phyloP scores from a whole-genome alignment of 352 stramenopile species.

The Peronosclerospora sorghi region DNA sequence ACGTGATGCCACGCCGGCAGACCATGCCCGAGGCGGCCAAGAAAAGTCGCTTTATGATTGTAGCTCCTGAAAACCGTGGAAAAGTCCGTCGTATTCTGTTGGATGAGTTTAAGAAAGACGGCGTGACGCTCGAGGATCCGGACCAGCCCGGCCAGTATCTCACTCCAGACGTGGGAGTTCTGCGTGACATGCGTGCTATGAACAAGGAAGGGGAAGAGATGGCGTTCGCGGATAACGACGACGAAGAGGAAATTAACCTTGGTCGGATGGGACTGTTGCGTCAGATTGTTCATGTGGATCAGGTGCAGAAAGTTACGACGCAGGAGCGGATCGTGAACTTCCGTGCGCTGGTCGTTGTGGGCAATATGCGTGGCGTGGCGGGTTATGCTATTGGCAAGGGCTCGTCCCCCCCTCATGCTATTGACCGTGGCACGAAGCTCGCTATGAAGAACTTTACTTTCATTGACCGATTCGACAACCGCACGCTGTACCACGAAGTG shows the following conservation, averaged over 20 bases:
- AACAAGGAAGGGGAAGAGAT: slow-evolving; percentile 65
- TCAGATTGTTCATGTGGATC: slow-evolving; percentile 77
- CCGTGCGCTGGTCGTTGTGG: slow-evolving; percentile 88
- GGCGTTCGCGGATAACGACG: slow-evolving; percentile 50
- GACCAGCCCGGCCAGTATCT: slow-evolving; percentile 35
- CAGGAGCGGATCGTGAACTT: slow-evolving; percentile 89
- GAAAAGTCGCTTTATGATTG: slow-evolving; percentile 66
- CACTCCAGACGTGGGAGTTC: slow-evolving; percentile 42
- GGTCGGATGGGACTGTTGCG: slow-evolving; percentile 54
- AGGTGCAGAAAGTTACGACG: slow-evolving; percentile 83
- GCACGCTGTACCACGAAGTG: slow-evolving; percentile 87
- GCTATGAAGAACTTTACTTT: slow-evolving; percentile 92
- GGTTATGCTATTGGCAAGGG: slow-evolving; percentile 91
- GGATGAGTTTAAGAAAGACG: slow-evolving; percentile 71
- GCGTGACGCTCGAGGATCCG: slow-evolving; percentile 46
- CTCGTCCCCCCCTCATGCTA: slow-evolving; percentile 77
- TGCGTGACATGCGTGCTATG: slow-evolving; percentile 57
- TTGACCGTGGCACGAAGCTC: slow-evolving; percentile 81
- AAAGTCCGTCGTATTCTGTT: slow-evolving; percentile 67
- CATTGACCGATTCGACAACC: slow-evolving; percentile 89
- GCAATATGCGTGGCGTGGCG: slow-evolving; percentile 87
- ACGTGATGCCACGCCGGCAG: slow-evolving; percentile 51
- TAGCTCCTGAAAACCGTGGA: slow-evolving; percentile 63
- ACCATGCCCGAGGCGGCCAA: slow-evolving; percentile 59
- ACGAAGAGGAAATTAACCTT: slow-evolving; percentile 54